Percentiles rank a stretch among this genome's conserved stretches.
phyloP scores from a whole-genome alignment of 2,329 filamentous ascomycete species.

The Sclerotinia trifoliorum region DNA sequence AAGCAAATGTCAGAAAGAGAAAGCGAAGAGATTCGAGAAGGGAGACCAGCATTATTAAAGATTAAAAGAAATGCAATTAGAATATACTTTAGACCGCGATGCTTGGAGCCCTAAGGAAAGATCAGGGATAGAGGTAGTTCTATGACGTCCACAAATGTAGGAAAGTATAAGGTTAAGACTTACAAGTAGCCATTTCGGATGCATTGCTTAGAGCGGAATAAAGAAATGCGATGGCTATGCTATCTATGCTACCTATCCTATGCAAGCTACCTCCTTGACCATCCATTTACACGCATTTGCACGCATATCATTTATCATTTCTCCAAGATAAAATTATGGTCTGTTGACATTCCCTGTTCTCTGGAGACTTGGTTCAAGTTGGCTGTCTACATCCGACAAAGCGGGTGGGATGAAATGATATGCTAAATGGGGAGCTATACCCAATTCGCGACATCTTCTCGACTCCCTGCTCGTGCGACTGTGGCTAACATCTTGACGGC shows the following conservation, averaged over 20 bases:
- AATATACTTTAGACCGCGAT: background rate
- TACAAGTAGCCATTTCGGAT: background rate
- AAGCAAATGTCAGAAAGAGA: background rate
- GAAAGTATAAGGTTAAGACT: background rate
- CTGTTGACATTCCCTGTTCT: background rate
- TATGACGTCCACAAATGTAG: conserved; percentile 7
- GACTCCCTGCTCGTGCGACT: background rate
- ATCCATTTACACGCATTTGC: background rate
- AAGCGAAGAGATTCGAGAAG: conserved; percentile 2
- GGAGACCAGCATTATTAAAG: background rate
- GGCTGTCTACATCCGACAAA: background rate
- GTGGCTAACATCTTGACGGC: background rate
- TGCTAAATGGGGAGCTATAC: background rate
- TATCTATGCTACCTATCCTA: background rate
- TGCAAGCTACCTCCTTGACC: background rate
- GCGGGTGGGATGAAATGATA: background rate
- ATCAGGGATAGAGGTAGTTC: conserved; percentile 3
- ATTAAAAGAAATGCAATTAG: conserved; percentile 1
- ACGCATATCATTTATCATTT: background rate
- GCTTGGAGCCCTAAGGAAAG: background rate
- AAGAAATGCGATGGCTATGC: background rate
- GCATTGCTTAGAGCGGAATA: background rate
- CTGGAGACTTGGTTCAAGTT: background rate
- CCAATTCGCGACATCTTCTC: background rate
- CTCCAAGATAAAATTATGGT: background rate